Evolutionary conservation across 2,329 filamentous ascomycete species (phyloP).

Genomic region (Cercospora citrullina): DNA sequence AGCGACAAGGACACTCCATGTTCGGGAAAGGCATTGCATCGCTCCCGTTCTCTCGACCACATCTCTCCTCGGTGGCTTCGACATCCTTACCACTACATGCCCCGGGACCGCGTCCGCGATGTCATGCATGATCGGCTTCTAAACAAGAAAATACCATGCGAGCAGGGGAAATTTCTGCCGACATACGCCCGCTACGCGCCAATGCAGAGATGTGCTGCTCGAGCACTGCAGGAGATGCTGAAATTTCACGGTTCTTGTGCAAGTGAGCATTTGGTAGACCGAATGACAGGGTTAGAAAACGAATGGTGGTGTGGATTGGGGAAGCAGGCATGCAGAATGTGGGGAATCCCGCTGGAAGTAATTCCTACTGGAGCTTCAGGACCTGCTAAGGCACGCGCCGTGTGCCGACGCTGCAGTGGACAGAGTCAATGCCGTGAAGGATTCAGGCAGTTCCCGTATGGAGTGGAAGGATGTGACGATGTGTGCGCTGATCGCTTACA

Average conservation of each 20-base stretch:
- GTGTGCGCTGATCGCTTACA: background rate
- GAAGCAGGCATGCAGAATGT: background rate
- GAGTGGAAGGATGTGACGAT: background rate
- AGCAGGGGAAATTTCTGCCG: background rate
- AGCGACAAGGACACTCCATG: background rate
- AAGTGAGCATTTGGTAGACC: background rate
- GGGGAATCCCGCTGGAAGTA: background rate
- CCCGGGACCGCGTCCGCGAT: background rate
- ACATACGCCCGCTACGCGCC: background rate
- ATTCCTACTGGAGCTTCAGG: background rate
- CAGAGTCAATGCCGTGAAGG: background rate
- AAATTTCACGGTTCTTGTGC: background rate
- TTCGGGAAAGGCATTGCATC: background rate
- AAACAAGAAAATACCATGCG: background rate
- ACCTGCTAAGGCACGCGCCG: background rate
- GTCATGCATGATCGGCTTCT: background rate
- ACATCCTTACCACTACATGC: background rate
- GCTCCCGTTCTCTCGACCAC: background rate
- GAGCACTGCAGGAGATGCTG: background rate
- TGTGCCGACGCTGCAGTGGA: background rate
- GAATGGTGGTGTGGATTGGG: background rate
- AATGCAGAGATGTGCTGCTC: background rate
- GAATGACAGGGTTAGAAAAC: background rate
- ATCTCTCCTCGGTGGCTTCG: background rate
- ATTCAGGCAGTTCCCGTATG: background rate